phyloP scores from a whole-genome alignment of 2,329 filamentous ascomycete species.

The Botryosphaeria dothidea region DNA sequence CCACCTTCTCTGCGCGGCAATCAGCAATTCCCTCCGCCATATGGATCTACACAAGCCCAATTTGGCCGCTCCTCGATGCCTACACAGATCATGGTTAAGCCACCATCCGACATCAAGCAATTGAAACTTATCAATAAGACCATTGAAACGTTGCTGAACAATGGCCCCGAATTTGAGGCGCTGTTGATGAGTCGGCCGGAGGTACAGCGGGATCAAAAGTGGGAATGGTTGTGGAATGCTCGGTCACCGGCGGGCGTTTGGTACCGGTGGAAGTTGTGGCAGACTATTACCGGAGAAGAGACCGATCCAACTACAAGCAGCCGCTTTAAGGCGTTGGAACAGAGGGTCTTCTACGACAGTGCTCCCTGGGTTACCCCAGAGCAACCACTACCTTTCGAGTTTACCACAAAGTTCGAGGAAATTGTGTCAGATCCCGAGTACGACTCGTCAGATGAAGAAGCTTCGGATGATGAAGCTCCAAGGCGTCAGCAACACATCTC shows the following conservation, averaged over 20 bases:
- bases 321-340: conserved; percentile 38
- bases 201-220: conserved; percentile 83
- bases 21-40: conserved; percentile 27
- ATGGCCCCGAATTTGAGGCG: conserved; percentile 87
- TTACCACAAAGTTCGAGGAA: conserved; percentile 72
- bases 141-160: conserved; percentile 74
- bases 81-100: conserved; percentile 64
- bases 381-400: conserved; percentile 76
- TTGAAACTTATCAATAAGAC: conserved; percentile 86
- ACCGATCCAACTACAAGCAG: neutral
- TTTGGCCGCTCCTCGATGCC: conserved; percentile 48
- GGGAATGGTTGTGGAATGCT: conserved; percentile 92
- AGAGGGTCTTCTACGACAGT: conserved; percentile 65
- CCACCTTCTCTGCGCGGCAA: conserved; percentile 62
- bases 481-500: conserved; percentile 46
- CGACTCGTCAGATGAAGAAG: conserved; percentile 83
- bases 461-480: conserved; percentile 57
- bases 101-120: conserved; percentile 73
- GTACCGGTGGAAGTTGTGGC: conserved; percentile 91
- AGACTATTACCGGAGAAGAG: conserved; percentile 68
- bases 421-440: conserved; percentile 84
- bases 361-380: conserved; percentile 78
- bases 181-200: conserved; percentile 83
- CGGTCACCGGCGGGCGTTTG: conserved; percentile 78
- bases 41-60: conserved; percentile 21